A percentile compares a stretch with the other conserved stretches of the same genome.
Evolutionary conservation across 805 yeast genomes (phyloP).

Genomic region (Kodamaea kaohsiungensis): DNA sequence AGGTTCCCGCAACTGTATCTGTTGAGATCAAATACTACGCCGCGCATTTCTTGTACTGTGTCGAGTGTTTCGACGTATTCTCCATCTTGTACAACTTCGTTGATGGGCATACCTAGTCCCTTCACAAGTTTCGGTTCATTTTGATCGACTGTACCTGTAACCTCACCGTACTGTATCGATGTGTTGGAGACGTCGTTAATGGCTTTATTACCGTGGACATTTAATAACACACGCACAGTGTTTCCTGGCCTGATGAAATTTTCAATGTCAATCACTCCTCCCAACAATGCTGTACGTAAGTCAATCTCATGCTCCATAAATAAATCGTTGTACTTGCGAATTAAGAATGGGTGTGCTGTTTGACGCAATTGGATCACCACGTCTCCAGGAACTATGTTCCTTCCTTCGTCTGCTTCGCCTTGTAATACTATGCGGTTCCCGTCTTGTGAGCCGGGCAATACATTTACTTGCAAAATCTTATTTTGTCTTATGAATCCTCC

Average conservation of each 20-base stretch:
- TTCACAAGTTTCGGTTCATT: constrained; percentile 49
- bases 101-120: constrained; percentile 65
- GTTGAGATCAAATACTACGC: constrained; percentile 20
- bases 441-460: constrained; percentile 56
- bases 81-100: constrained; percentile 23
- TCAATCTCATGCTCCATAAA: constrained; percentile 47
- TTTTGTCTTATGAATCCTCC: constrained; percentile 46
- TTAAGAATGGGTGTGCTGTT: constrained; percentile 36
- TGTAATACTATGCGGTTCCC: constrained; percentile 54
- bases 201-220: constrained; percentile 32
- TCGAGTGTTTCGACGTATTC: constrained; percentile 24
- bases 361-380: constrained; percentile 57
- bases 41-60: constrained; percentile 16
- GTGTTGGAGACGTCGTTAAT: constrained; percentile 15
- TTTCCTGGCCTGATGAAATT: constrained; percentile 36
- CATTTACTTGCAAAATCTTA: constrained; percentile 51
- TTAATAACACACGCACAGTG: constrained; percentile 30
- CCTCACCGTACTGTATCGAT: constrained; percentile 34
- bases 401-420: constrained; percentile 69
- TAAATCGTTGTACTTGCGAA: constrained; percentile 47
- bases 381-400: constrained; percentile 63
- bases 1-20: constrained; percentile 35
- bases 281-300: constrained; percentile 54
- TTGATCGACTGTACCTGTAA: constrained; percentile 56
- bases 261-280: constrained; percentile 47